phyloP scores from a whole-genome alignment of 805 yeast species.

The Hanseniaspora pseudoguilliermondii region DNA sequence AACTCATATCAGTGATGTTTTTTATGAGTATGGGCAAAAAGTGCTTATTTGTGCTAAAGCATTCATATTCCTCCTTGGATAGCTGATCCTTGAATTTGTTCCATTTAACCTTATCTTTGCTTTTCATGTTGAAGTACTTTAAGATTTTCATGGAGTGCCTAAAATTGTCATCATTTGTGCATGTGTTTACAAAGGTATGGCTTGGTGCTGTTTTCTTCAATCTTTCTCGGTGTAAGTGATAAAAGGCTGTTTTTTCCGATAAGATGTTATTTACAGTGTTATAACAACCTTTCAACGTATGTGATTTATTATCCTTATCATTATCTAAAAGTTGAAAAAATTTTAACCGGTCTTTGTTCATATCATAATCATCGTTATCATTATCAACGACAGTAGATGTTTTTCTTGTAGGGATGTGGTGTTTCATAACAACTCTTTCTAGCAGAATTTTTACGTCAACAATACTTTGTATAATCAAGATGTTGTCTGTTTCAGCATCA shows the following conservation, averaged over 20 bases:
- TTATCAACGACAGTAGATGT: neutral
- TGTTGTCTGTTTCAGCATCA: neutral
- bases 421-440: neutral
- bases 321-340: neutral
- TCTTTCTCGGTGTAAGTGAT: constrained; percentile 21
- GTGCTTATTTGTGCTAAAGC: constrained; percentile 33
- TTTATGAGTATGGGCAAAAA: constrained; percentile 40
- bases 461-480: neutral
- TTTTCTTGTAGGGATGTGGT: neutral
- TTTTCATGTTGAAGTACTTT: constrained; percentile 19
- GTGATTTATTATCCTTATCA: neutral
- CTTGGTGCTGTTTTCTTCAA: constrained; percentile 11
- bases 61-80: constrained; percentile 22
- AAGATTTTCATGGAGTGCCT: constrained; percentile 23
- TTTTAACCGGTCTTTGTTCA: neutral
- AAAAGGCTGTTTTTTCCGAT: constrained; percentile 19
- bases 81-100: constrained; percentile 16
- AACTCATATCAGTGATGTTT: constrained; percentile 48
- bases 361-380: neutral
- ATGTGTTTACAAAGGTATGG: constrained; percentile 16
- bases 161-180: constrained; percentile 20
- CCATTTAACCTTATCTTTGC: neutral
- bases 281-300: too few relatives aligned
- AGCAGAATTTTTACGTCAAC: constrained; percentile 1
- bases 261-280: constrained; percentile 15